Evolutionary conservation across 1,284 basidiomycete genomes (phyloP).

Genomic region (Laetiporus sulphureus): DNA sequence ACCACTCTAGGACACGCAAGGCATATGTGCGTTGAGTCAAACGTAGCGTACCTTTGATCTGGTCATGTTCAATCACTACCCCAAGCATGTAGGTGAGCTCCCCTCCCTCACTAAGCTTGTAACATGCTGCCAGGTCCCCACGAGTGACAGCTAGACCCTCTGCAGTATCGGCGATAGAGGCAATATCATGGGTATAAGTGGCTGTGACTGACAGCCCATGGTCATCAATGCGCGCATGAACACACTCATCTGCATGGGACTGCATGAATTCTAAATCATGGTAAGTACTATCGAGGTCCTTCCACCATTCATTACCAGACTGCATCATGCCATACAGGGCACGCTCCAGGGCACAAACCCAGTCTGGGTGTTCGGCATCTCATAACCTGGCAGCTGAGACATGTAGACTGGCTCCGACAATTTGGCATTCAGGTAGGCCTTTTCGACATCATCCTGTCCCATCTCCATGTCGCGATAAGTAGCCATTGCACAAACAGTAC

Average conservation of each 20-base stretch:
- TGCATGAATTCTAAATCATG: constrained; percentile 18
- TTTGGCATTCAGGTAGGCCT: constrained; percentile 35
- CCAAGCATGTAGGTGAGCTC: constrained; percentile 27
- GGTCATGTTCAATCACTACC: constrained; percentile 25
- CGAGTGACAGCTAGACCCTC: constrained; percentile 14
- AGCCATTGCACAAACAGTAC: no score
- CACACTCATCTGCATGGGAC: constrained; percentile 22
- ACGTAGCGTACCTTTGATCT: constrained; percentile 18
- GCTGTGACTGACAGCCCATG: constrained; percentile 20
- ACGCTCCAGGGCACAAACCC: constrained; percentile 13
- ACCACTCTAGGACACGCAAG: constrained; percentile 21
- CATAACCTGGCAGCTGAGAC: constrained; percentile 30
- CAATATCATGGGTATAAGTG: constrained; percentile 29
- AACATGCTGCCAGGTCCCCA: constrained; percentile 20
- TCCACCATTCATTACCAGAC: constrained; percentile 22
- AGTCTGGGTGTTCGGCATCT: constrained; percentile 15
- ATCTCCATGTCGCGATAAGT: no score
- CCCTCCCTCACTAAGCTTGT: constrained; percentile 27
- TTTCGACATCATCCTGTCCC: constrained; percentile 44
- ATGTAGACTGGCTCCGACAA: constrained; percentile 36
- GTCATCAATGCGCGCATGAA: constrained; percentile 19
- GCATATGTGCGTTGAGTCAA: constrained; percentile 26
- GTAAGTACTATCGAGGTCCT: constrained; percentile 12
- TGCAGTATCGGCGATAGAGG: constrained; percentile 14
- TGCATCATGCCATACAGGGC: constrained; percentile 27